Percentiles rank a stretch among this genome's conserved stretches.
phyloP scores from a whole-genome alignment of 2,329 filamentous ascomycete genomes.

The Sclerotinia spermophila region DNA sequence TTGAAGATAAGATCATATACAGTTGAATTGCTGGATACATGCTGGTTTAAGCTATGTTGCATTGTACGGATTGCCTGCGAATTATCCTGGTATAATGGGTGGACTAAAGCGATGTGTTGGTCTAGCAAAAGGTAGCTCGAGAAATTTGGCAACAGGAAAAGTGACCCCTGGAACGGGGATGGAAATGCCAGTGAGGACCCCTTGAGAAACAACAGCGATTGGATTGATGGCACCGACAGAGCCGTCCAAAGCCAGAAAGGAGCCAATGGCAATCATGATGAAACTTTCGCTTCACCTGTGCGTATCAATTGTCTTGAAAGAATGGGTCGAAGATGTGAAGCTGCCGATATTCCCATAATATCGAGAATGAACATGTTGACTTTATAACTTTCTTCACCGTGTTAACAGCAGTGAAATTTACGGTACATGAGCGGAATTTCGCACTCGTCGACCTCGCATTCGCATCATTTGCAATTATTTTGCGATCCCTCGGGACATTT shows the following conservation, averaged over 20 bases:
- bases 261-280: background rate
- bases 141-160: constrained; percentile 45
- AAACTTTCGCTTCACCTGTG: background rate
- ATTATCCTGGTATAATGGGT: constrained; percentile 40
- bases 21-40: constrained; percentile 15
- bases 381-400: background rate
- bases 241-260: background rate
- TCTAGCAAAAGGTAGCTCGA: constrained; percentile 70
- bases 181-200: background rate
- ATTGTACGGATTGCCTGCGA: constrained; percentile 6
- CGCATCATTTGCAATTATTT: background rate
- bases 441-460: background rate
- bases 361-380: background rate
- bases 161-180: background rate
- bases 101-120: constrained; percentile 67
- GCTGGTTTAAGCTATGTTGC: constrained; percentile 2
- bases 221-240: background rate
- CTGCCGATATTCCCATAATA: background rate
- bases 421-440: background rate
- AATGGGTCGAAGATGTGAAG: background rate
- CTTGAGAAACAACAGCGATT: background rate
- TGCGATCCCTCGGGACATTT: background rate
- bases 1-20: background rate
- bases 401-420: background rate
- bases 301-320: no score